A percentile compares a stretch with the other conserved stretches of the same genome.
phyloP scores from a whole-genome alignment of 306 rosid genomes.

The Sphenostylis stenocarpa region DNA sequence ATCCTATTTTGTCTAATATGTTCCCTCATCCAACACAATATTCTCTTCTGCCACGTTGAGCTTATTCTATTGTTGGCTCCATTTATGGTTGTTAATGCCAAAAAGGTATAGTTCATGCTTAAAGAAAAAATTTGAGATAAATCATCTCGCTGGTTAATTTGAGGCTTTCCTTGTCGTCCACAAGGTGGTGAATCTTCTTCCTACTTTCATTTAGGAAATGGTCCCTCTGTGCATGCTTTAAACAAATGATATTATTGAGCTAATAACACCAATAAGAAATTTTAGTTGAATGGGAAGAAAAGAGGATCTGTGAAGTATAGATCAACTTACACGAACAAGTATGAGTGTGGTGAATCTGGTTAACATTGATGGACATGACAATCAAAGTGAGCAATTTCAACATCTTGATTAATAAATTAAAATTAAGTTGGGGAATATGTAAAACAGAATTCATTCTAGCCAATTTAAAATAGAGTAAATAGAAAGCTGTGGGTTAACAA shows the following conservation, averaged over 20 bases:
- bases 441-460: not conserved
- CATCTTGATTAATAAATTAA: not conserved
- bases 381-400: not conserved
- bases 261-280: conserved; percentile 2
- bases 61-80: not conserved
- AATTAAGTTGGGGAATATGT: not conserved
- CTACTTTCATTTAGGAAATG: not conserved
- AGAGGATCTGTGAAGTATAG: not conserved
- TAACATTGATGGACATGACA: not conserved
- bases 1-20: not conserved
- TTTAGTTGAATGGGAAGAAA: not conserved
- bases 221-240: not conserved
- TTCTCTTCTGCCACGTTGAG: not conserved
- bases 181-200: not conserved
- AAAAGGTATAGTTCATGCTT: too few relatives aligned
- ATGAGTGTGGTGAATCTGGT: not conserved
- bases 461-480: not conserved
- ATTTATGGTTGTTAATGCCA: not conserved
- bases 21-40: not conserved
- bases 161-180: not conserved
- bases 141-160: not conserved
- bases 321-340: not conserved
- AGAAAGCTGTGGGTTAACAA: not conserved
- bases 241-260: not conserved
- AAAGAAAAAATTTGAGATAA: not conserved